These are phyloP conservation scores for Xylariaceae sp. DNA, from an alignment of 2,329 filamentous ascomycete species.

Conservation along the genomic window DNA sequence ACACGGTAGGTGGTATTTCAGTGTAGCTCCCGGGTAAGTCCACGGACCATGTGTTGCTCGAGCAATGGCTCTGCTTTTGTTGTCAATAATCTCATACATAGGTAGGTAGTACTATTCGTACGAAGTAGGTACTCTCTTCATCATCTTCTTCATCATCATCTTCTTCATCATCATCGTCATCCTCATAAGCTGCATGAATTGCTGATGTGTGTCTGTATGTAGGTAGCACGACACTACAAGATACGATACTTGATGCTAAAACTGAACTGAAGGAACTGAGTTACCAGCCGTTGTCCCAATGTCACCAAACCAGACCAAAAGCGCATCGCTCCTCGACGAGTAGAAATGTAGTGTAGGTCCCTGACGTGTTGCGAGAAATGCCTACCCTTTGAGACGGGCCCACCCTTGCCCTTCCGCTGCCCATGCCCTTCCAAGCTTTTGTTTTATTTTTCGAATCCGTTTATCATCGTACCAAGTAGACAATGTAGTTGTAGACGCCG, in stretches of 20 bases:
- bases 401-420: background rate
- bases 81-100: too few relatives aligned
- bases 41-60: background rate
- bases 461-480: background rate
- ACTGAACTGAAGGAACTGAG: background rate
- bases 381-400: background rate
- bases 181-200: slow-evolving; percentile 5
- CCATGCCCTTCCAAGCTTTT: background rate
- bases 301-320: background rate
- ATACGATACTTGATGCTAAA: slow-evolving; percentile 8
- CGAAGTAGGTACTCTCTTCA: too few relatives aligned
- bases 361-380: background rate
- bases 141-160: too few relatives aligned
- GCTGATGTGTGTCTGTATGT: background rate
- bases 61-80: background rate
- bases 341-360: background rate
- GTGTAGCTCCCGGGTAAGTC: background rate
- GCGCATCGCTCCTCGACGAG: background rate
- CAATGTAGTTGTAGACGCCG: background rate
- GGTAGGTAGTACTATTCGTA: too few relatives aligned
- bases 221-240: background rate
- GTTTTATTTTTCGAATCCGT: background rate
- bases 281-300: background rate
- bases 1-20: background rate
- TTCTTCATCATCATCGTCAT: too few relatives aligned